Evolutionary conservation across 2,329 filamentous ascomycete species (phyloP).

Genomic region (Diaporthe citri): DNA sequence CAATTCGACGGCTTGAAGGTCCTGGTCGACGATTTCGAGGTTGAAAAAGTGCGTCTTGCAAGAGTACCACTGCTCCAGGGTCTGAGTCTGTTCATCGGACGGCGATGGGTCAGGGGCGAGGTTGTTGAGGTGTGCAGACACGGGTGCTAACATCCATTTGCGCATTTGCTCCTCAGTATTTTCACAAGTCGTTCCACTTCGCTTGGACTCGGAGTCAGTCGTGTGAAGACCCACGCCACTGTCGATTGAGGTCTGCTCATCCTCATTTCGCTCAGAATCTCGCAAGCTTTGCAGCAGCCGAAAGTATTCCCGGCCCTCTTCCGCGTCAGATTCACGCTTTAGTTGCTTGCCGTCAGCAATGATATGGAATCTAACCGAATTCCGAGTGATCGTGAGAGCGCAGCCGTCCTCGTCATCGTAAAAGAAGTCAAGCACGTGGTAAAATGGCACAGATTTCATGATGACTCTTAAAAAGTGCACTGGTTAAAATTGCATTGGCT

Average conservation of each 20-base stretch:
- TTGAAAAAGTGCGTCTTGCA: slow-evolving; percentile 7
- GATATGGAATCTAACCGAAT: slow-evolving; percentile 10
- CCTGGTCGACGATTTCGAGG: background rate
- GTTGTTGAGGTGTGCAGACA: background rate
- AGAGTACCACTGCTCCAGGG: slow-evolving; percentile 26
- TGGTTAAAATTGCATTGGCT: background rate
- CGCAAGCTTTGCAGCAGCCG: background rate
- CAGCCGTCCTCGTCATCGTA: slow-evolving; percentile 28
- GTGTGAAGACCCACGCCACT: slow-evolving; percentile 17
- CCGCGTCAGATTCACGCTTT: background rate
- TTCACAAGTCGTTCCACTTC: background rate
- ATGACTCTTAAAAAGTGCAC: background rate
- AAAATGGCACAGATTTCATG: background rate
- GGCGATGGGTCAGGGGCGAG: background rate
- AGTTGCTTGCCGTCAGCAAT: slow-evolving; percentile 18
- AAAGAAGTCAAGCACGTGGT: slow-evolving; percentile 33
- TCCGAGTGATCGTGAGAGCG: slow-evolving; percentile 16
- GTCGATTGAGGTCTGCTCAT: slow-evolving; percentile 12
- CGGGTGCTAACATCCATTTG: background rate
- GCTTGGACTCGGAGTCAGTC: background rate
- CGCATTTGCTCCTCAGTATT: slow-evolving; percentile 2
- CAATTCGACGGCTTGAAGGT: background rate
- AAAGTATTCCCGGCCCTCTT: background rate
- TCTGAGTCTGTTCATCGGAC: background rate
- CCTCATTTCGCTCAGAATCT: background rate